Percentiles rank a stretch among this genome's conserved stretches.
Evolutionary conservation across 2,329 filamentous ascomycete genomes (phyloP).

Genomic region (Aaosphaeria arxii): DNA sequence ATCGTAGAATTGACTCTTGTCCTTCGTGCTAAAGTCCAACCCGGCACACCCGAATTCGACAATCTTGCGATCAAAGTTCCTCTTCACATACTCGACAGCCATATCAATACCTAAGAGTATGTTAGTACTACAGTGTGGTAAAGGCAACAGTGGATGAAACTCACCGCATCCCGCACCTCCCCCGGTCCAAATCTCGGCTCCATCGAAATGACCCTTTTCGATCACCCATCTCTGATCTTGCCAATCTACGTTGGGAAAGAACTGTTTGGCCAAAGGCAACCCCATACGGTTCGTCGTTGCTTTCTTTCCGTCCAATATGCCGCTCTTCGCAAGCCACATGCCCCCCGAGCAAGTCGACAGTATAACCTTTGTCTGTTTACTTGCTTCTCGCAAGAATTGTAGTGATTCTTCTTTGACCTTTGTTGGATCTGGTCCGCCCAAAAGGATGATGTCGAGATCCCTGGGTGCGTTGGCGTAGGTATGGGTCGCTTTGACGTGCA

Average conservation of each 20-base stretch:
- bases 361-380: slow-evolving; percentile 31
- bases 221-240: slow-evolving; percentile 40
- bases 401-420: slow-evolving; percentile 32
- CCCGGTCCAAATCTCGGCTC: slow-evolving; percentile 39
- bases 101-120: slow-evolving; percentile 18
- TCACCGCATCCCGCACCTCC: slow-evolving; percentile 39
- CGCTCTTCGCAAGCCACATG: slow-evolving; percentile 39
- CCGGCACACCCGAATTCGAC: slow-evolving; percentile 11
- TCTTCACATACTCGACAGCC: slow-evolving; percentile 17
- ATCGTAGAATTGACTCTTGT: not conserved
- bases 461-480: slow-evolving; percentile 42
- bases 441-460: slow-evolving; percentile 41
- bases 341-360: slow-evolving; percentile 40
- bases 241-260: slow-evolving; percentile 37
- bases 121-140: not conserved
- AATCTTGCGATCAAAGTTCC: slow-evolving; percentile 16
- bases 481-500: slow-evolving; percentile 35
- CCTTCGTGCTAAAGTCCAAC: slow-evolving; percentile 19
- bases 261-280: slow-evolving; percentile 20
- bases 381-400: slow-evolving; percentile 37
- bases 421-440: slow-evolving; percentile 34
- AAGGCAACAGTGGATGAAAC: slow-evolving; percentile 2
- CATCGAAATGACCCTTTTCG: slow-evolving; percentile 21
- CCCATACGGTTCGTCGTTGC: slow-evolving; percentile 39
- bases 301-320: slow-evolving; percentile 37